Percentiles rank a stretch among this genome's conserved stretches.
Evolutionary conservation across 2,329 filamentous ascomycete genomes (phyloP).

Genomic region (Elsinoe batatas): DNA sequence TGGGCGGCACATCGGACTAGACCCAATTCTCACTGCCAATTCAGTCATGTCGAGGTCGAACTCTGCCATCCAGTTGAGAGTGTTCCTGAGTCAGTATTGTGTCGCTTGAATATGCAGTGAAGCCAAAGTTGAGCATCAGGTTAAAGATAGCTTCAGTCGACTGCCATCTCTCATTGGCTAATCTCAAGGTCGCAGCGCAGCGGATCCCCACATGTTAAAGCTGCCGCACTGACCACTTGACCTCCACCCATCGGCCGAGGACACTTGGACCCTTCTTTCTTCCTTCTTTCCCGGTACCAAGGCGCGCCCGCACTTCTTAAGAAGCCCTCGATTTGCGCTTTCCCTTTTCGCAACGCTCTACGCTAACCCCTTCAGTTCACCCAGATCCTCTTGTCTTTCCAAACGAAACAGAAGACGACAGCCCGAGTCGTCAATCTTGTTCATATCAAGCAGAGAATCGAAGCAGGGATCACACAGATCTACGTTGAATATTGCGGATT

Average conservation of each 20-base stretch:
- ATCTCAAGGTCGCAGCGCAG: background rate
- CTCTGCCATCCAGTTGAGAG: background rate
- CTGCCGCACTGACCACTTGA: background rate
- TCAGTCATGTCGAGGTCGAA: background rate
- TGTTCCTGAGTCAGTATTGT: too few relatives aligned
- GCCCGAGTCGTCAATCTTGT: background rate
- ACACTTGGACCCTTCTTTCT: slow-evolving; percentile 3
- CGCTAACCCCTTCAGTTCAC: background rate
- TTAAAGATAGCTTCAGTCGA: background rate
- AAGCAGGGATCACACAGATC: background rate
- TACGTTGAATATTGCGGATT: slow-evolving; percentile 6
- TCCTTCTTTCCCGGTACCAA: too few relatives aligned
- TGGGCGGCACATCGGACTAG: background rate
- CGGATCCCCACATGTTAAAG: background rate
- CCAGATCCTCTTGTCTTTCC: background rate
- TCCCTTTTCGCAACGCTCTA: background rate
- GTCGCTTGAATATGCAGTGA: too few relatives aligned
- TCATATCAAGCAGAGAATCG: background rate
- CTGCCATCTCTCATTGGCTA: background rate
- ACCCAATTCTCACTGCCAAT: background rate
- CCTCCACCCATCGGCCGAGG: background rate
- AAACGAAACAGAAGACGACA: background rate
- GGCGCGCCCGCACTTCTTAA: background rate
- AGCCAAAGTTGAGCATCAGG: too few relatives aligned
- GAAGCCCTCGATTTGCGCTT: slow-evolving; percentile 1